Evolutionary conservation across 2,329 filamentous ascomycete genomes (phyloP), one percentile per base, ranked within the genome.

Genomic region (Lachnellula cervina): DNA sequence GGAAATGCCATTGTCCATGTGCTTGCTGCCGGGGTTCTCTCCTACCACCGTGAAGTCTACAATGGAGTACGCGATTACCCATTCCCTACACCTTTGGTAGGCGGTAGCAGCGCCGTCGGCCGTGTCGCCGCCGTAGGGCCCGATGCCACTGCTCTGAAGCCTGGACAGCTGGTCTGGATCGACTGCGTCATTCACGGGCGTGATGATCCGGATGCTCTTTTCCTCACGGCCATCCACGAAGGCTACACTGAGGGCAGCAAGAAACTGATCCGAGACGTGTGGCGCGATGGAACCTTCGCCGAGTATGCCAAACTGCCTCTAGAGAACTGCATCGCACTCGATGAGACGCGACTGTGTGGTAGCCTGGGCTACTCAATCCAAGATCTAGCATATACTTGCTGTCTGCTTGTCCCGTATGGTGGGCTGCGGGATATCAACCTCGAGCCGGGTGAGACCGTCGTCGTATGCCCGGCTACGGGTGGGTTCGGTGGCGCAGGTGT

Each of bases 391-490:
- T 71, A 51, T 17, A 35, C 42, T 16, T 43, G 17, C 49, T 42
- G 69, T 34, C 56, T 79, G 17, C 52, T 76, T 0, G 74, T 81
- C 1, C 67, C 74, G 0, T 77, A 71, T 56, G 78, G 77, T 5
- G 79, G 79, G 0, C 63, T 81, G 0, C 53, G 69, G 14, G 72
- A 73, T 32, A 73, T 80, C 51, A 64, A 70, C 5, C 49, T 80
- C 5, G 62, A 72, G 54, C 56, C 74, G 2, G 76, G 77, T 2
- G 74, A 80, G 59, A 76, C 72, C 0, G 64, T 80, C 9, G 65
- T 80, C 35, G 61, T 80, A 1, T 65, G 65, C 28, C 77, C 77
- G 2, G 78, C 77, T 8, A 80, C 76, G 0, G 77, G 77, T 0
- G 57, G 57, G 0, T 80, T 75, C 60, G 74, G 77, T 2, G 70